Evolutionary conservation across 805 yeast species (phyloP).

Genomic region (Kodamaea kaohsiungensis): DNA sequence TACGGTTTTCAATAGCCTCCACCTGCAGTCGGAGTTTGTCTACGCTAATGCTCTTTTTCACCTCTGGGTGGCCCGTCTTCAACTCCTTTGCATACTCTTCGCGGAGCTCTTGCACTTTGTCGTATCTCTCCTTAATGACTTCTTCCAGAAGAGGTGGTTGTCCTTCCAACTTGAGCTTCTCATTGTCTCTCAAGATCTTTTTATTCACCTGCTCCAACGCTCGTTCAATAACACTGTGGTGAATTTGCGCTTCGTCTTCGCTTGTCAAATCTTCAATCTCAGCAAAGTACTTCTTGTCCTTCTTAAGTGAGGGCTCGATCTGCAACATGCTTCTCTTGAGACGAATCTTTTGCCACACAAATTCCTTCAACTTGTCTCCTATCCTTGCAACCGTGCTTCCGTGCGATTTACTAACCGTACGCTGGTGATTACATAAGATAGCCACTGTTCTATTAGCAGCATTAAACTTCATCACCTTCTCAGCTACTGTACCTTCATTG

Average conservation of each 20-base stretch:
- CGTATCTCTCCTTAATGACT: conserved; percentile 59
- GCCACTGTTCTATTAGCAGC: conserved; percentile 97
- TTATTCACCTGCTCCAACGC: conserved; percentile 64
- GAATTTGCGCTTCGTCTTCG: conserved; percentile 63
- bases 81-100: conserved; percentile 58
- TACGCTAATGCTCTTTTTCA: conserved; percentile 51
- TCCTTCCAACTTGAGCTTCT: conserved; percentile 60
- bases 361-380: conserved; percentile 72
- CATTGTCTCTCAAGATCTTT: conserved; percentile 76
- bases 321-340: conserved; percentile 67
- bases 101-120: conserved; percentile 52
- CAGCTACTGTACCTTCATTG: conserved; percentile 85
- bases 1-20: conserved; percentile 70
- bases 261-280: conserved; percentile 67
- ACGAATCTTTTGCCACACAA: conserved; percentile 81
- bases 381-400: conserved; percentile 80
- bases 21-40: conserved; percentile 75
- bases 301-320: conserved; percentile 56
- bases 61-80: conserved; percentile 56
- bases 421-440: conserved; percentile 94
- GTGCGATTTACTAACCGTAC: conserved; percentile 85
- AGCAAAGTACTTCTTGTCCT: conserved; percentile 58
- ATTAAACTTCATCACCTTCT: conserved; percentile 82
- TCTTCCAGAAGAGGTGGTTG: conserved; percentile 54
- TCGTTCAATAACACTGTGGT: conserved; percentile 58